Conservation (phyloP, 768 basidiomycete species). For the Leccinum longicurvipes region DNA sequence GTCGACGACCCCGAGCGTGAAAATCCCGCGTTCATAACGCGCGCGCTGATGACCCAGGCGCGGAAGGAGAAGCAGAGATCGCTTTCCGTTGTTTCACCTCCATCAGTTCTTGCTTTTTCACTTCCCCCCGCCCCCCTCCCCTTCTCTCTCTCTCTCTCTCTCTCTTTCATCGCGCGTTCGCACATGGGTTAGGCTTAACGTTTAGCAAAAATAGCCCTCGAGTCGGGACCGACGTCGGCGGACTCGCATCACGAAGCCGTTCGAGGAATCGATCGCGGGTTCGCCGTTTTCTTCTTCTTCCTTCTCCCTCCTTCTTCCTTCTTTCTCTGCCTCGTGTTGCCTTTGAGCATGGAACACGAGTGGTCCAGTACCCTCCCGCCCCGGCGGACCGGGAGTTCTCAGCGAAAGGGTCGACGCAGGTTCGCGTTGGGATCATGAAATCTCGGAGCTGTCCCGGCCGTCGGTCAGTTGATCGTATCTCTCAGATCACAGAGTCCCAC, state of each 20-base stretch:
- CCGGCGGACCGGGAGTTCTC: neutral
- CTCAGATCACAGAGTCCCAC: too few species aligned
- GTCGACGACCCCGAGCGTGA: neutral
- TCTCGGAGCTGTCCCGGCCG: too few species aligned
- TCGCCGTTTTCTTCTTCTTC: neutral
- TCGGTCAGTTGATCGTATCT: neutral
- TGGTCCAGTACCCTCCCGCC: too few species aligned
- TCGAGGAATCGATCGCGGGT: neutral
- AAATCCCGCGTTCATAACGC: neutral
- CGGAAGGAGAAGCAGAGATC: neutral
- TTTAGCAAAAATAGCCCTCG: neutral
- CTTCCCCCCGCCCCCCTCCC: too few species aligned
- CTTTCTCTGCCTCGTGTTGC: neutral
- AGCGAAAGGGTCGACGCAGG: neutral
- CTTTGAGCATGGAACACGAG: too few species aligned
- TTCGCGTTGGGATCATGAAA: too few species aligned
- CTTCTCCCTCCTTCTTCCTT: neutral
- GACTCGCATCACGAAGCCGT: neutral
- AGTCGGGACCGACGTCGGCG: neutral
- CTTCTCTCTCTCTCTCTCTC: neutral
- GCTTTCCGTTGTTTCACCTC: neutral
- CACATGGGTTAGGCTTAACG: neutral
- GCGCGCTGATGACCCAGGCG: too few species aligned
- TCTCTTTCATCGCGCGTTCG: neutral
- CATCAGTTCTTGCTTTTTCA: neutral